phyloP scores from a whole-genome alignment of 2,329 filamentous ascomycete genomes.

The Colletotrichum gigasporum region DNA sequence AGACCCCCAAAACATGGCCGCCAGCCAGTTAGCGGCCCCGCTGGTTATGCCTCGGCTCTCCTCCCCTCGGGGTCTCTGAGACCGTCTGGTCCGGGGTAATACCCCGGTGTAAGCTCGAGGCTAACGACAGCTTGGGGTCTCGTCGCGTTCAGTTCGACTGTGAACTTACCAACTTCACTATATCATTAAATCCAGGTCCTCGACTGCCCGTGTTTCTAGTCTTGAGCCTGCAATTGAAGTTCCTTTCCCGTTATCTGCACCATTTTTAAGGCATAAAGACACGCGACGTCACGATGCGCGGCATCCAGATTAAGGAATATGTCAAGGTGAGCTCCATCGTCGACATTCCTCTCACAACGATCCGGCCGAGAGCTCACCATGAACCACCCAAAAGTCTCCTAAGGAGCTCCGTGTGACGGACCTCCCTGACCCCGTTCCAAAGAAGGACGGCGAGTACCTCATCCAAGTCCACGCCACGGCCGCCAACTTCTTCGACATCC shows the following conservation, averaged over 20 bases:
- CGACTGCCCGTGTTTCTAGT: too few relatives aligned
- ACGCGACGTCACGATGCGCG: slow-evolving; percentile 71
- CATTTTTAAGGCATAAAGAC: not conserved
- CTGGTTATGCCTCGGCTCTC: slow-evolving; percentile 23
- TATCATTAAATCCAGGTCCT: too few relatives aligned
- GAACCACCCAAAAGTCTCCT: slow-evolving; percentile 70
- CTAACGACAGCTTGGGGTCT: slow-evolving; percentile 4
- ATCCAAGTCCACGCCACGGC: slow-evolving; percentile 88
- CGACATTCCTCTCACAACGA: slow-evolving; percentile 16
- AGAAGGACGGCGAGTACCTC: slow-evolving; percentile 79
- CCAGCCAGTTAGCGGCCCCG: slow-evolving; percentile 1
- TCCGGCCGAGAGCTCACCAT: not conserved
- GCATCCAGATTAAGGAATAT: slow-evolving; percentile 78
- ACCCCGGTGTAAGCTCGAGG: slow-evolving; percentile 15
- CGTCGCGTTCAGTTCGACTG: too few relatives aligned
- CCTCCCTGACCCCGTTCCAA: slow-evolving; percentile 78
- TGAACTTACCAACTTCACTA: not conserved
- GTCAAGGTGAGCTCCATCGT: slow-evolving; percentile 66
- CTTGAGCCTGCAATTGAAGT: too few relatives aligned
- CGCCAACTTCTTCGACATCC: slow-evolving; percentile 96
- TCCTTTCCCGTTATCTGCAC: not conserved
- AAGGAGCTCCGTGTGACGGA: slow-evolving; percentile 79
- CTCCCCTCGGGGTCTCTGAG: slow-evolving; percentile 13
- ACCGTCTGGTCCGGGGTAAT: slow-evolving; percentile 22
- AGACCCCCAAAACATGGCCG: not conserved